Percentiles rank a stretch among this genome's conserved stretches.
Evolutionary conservation across 306 rosid species (phyloP).

Genomic region (Rosa chinensis): DNA sequence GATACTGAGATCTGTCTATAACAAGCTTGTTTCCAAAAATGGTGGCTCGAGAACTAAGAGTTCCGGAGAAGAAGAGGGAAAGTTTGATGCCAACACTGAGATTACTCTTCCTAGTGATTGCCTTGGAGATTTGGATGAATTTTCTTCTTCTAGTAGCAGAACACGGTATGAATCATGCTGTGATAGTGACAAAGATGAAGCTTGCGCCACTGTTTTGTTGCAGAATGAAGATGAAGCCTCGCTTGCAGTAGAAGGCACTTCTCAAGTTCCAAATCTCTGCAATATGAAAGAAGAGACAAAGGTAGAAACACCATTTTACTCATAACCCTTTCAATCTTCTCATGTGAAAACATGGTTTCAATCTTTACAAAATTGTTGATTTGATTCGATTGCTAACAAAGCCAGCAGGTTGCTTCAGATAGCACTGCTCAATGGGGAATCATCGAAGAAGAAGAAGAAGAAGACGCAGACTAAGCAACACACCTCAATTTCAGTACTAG

Average conservation of each 20-base stretch:
- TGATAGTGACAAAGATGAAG: conserved; percentile 41
- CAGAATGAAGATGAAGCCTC: conserved; percentile 17
- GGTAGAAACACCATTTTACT: conserved; percentile 45
- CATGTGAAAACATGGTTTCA: not conserved
- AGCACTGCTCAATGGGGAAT: conserved; percentile 29
- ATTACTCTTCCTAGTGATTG: not conserved
- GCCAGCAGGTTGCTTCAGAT: conserved; percentile 54
- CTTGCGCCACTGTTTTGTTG: conserved; percentile 5
- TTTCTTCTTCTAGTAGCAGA: conserved; percentile 55
- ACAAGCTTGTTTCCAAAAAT: conserved; percentile 40
- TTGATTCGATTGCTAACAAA: conserved; percentile 41
- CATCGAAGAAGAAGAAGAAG: conserved; percentile 25
- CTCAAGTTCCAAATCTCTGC: conserved; percentile 30
- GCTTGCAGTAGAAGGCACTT: conserved; percentile 36
- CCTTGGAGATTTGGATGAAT: conserved; percentile 41
- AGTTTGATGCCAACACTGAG: conserved; percentile 19
- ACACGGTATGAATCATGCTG: conserved; percentile 56
- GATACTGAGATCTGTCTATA: conserved; percentile 38
- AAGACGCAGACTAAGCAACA: conserved; percentile 30
- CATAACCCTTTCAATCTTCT: not conserved
- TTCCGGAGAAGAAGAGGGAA: conserved; percentile 24
- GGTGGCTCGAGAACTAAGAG: conserved; percentile 22
- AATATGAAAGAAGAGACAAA: conserved; percentile 24
- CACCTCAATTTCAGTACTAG: conserved; percentile 27
- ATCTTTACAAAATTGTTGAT: conserved; percentile 7